phyloP scores from a whole-genome alignment of 176 grass and related monocot species.

The Oryza brachyantha region DNA sequence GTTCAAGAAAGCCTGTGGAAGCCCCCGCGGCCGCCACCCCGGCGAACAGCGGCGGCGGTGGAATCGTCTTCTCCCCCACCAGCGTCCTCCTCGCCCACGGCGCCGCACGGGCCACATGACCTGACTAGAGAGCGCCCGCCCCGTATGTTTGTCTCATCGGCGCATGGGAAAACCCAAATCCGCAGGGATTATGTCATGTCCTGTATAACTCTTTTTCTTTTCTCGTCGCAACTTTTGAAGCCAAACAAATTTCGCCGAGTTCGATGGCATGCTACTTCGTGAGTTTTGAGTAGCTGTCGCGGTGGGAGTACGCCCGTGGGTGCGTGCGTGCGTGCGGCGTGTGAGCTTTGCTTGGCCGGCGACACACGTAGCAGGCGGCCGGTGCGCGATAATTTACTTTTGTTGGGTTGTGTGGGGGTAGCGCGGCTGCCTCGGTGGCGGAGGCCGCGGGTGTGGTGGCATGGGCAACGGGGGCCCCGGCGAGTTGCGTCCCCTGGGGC shows the following conservation, averaged over 20 bases:
- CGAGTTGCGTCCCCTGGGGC: conserved; percentile 27
- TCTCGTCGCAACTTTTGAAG: conserved; percentile 2
- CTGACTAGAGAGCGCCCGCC: not conserved
- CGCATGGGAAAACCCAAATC: conserved; percentile 22
- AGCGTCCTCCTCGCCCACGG: conserved; percentile 52
- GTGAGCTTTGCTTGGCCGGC: not conserved
- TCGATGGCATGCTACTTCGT: conserved; percentile 36
- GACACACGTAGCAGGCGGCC: not conserved
- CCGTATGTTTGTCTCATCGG: not conserved
- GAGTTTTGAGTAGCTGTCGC: not conserved
- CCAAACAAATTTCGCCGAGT: conserved; percentile 4
- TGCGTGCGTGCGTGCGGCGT: not conserved
- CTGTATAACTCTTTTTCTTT: not conserved
- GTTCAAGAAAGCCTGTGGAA: conserved; percentile 99
- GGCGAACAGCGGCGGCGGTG: not conserved
- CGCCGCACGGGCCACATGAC: conserved; percentile 49
- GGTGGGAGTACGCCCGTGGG: no score
- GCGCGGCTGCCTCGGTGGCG: conserved; percentile 17
- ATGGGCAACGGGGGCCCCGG: not conserved
- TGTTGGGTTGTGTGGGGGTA: conserved; percentile 37
- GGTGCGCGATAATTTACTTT: conserved; percentile 24
- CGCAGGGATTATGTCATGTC: conserved; percentile 31
- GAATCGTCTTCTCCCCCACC: conserved; percentile 56
- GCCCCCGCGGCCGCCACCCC: conserved; percentile 6
- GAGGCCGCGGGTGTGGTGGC: not conserved